These are phyloP conservation scores for Metrosideros polymorpha DNA, from an alignment of 441 rosid genomes.

Conservation along the genomic window DNA sequence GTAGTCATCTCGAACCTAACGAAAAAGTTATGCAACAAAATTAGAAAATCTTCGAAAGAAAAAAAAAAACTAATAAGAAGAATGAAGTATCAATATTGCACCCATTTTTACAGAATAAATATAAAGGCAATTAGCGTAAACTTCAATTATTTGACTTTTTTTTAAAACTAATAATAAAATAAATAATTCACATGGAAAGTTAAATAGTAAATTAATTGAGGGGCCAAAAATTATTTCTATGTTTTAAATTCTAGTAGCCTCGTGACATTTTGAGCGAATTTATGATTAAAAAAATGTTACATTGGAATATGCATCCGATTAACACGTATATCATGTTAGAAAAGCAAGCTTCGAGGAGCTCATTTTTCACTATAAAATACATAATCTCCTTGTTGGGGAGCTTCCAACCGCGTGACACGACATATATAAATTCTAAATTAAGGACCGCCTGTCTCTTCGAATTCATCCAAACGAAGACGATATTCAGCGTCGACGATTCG, in stretches of 20 bases:
- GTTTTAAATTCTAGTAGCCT: no score
- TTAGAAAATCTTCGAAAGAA: no score
- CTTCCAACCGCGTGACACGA: background rate
- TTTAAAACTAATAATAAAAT: background rate
- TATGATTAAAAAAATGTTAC: background rate
- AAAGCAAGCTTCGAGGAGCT: background rate
- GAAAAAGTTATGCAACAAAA: no score
- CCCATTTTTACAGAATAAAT: background rate
- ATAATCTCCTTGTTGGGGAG: accelerated
- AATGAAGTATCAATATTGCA: background rate
- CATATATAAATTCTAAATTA: background rate
- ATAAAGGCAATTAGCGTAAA: background rate
- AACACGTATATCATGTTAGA: background rate
- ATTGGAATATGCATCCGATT: background rate
- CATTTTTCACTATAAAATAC: background rate
- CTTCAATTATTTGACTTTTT: background rate
- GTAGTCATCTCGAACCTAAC: background rate
- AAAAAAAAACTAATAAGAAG: background rate
- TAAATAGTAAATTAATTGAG: background rate
- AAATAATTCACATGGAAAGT: background rate
- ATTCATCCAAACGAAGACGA: accelerated
- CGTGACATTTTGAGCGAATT: background rate
- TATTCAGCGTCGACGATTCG: background rate
- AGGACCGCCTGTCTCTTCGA: background rate
- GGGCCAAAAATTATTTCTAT: no score